phyloP scores from a whole-genome alignment of 257 asterid species.

The Ilex aquifolium region DNA sequence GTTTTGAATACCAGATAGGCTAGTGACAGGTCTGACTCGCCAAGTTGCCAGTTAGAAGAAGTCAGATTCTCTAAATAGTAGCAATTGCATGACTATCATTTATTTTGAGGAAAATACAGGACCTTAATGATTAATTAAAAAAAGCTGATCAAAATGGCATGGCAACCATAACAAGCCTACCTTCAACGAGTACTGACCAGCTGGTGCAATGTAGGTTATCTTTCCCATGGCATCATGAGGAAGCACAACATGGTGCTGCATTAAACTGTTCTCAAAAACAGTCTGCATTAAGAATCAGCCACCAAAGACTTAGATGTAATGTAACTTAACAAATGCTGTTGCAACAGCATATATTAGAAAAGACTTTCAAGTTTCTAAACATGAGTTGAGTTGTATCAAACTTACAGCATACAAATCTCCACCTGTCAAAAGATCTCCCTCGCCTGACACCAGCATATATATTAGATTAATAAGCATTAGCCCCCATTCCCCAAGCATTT shows the following conservation, averaged over 20 bases:
- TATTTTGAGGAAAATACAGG: too few species aligned
- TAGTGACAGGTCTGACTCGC: too few species aligned
- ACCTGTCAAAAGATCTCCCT: constrained; percentile 89
- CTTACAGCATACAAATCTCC: constrained; percentile 97
- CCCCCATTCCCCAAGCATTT: not conserved
- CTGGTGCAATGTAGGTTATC: constrained; percentile 82
- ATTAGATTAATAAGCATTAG: constrained; percentile 6
- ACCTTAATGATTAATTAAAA: too few species aligned
- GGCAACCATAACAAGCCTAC: constrained; percentile 29
- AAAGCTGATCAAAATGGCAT: not conserved
- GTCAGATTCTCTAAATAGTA: not conserved
- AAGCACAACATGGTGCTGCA: constrained; percentile 85
- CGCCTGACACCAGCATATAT: constrained; percentile 50
- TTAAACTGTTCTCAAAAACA: constrained; percentile 81
- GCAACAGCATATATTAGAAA: constrained; percentile 10
- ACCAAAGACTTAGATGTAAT: not conserved
- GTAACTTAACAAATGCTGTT: not conserved
- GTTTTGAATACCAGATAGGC: too few species aligned
- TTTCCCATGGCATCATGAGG: constrained; percentile 99
- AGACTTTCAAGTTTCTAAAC: constrained; percentile 2
- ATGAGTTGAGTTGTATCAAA: constrained; percentile 17
- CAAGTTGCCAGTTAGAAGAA: too few species aligned
- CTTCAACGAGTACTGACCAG: constrained; percentile 91
- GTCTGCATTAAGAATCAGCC: constrained; percentile 40
- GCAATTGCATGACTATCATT: not conserved